Evolutionary conservation across 2,329 filamentous ascomycete species (phyloP), one percentile per base, ranked within the genome.

Genomic region (Verticillium klebahnii): DNA sequence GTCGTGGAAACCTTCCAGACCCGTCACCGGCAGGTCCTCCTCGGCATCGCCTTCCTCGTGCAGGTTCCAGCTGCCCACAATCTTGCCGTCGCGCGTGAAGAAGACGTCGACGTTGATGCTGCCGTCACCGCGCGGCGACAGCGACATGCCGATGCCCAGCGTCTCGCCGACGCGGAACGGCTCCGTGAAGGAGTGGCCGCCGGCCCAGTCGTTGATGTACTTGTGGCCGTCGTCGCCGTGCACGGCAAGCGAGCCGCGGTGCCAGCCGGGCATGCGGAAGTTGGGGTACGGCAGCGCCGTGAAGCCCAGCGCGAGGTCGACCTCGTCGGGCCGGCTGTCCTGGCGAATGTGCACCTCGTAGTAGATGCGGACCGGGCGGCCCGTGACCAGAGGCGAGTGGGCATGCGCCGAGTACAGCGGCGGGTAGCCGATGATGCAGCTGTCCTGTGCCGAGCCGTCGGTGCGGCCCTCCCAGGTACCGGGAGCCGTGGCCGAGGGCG

Each of bases 201-300:
- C 91, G 79, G 84, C 89, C 8, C 82, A 81, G 72, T 94, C 89
- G 70, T 93, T 92, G 68, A 92, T 81, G 72, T 89, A 95, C 72
- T 84, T 84, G 68, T 89, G 83, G 0, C 91, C 91, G 72, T 94
- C 91, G 72, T 94, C 91, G 56, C 89, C 87, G 71, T 94, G 91
- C n/a, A 94, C 85, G 1, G 82, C 91, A 15, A 93, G 70, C 65
- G 86, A 89, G 19, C 85, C 91, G 37, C 91, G 83, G 71, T 95
- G 89, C 91, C 91, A 94, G 2, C 91, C 91, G 0, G 91, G 91
- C 63, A 93, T 82, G 8, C 91, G 84, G 78, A 92, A 94, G 0
- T 83, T 80, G 7, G 91, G 91, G 70, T 93, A 94, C 8, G 91
- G 91, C 57, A 89, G 84, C 1, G 90, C 90, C 0, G 84, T 77